Evolutionary conservation across 495 filamentous ascomycete species (phyloP).

Genomic region (Trichoderma virens): DNA sequence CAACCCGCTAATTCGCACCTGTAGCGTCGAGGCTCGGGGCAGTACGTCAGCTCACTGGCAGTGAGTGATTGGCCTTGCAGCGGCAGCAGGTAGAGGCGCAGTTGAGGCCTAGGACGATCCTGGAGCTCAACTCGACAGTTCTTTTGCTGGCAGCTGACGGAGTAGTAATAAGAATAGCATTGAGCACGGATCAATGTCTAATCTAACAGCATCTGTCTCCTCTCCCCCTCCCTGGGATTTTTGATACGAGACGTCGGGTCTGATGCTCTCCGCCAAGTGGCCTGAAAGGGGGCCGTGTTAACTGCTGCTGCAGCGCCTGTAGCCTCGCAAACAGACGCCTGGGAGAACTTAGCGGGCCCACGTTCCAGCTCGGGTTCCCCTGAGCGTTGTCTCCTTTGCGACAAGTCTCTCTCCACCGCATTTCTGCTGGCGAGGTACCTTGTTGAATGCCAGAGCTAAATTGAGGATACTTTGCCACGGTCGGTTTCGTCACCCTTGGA

Average conservation of each 20-base stretch:
- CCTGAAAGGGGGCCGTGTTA: constrained; percentile 4
- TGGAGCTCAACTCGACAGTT: too few species aligned
- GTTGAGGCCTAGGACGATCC: neutral
- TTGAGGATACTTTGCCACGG: neutral
- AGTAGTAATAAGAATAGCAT: neutral
- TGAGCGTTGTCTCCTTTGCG: neutral
- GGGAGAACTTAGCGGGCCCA: too few species aligned
- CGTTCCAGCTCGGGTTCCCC: too few species aligned
- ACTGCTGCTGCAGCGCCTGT: neutral
- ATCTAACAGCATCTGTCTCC: neutral
- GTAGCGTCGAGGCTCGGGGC: neutral
- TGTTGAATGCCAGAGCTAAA: neutral
- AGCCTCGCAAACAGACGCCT: too few species aligned
- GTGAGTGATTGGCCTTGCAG: too few species aligned
- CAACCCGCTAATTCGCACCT: neutral
- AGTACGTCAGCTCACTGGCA: neutral
- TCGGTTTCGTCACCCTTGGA: constrained; percentile 1
- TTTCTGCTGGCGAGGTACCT: neutral
- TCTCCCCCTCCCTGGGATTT: neutral
- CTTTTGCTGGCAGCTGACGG: too few species aligned
- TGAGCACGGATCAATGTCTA: neutral
- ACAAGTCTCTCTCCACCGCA: neutral
- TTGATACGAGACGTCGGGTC: neutral
- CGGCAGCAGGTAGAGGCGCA: constrained; percentile 2
- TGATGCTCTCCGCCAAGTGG: neutral